Percentiles rank a stretch among this genome's conserved stretches.
Evolutionary conservation across 2,329 filamentous ascomycete genomes (phyloP).

Genomic region (Dothiorella sarmentorum): DNA sequence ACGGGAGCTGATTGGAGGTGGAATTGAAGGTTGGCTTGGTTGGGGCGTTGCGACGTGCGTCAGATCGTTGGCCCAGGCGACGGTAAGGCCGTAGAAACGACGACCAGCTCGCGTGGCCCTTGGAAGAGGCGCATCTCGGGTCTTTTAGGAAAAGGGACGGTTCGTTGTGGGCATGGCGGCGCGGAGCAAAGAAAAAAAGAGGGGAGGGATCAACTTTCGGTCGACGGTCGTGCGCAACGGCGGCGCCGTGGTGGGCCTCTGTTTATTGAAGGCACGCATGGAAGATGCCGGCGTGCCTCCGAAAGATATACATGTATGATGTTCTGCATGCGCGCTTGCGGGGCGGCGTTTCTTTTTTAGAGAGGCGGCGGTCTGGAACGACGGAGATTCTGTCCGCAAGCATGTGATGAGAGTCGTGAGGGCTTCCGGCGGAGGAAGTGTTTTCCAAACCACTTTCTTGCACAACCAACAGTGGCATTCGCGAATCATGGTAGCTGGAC

Average conservation of each 20-base stretch:
- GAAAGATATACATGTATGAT: slow-evolving; percentile 5
- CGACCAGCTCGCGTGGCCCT: neutral
- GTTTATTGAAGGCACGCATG: slow-evolving; percentile 13
- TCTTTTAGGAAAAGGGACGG: slow-evolving; percentile 13
- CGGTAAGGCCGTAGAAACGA: neutral
- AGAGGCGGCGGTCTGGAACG: slow-evolving; percentile 6
- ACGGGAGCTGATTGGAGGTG: slow-evolving; percentile 11
- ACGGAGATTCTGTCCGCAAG: neutral
- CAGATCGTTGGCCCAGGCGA: too few relatives aligned
- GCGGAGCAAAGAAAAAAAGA: slow-evolving; percentile 8
- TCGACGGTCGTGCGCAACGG: slow-evolving; percentile 2
- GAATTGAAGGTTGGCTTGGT: slow-evolving; percentile 5
- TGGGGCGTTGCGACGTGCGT: slow-evolving; percentile 3
- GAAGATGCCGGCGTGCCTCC: neutral
- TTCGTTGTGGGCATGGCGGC: neutral
- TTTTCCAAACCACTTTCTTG: neutral
- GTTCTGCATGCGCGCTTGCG: slow-evolving; percentile 4
- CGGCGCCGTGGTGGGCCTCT: slow-evolving; percentile 15
- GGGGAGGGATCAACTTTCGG: slow-evolving; percentile 12
- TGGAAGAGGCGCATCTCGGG: neutral
- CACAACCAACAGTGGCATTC: neutral
- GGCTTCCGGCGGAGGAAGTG: neutral
- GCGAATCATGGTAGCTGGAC: slow-evolving; percentile 13
- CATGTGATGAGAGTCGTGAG: slow-evolving; percentile 11
- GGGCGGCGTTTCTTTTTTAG: slow-evolving; percentile 8